phyloP scores from a whole-genome alignment of 2,329 filamentous ascomycete genomes.

The Sodiomyces alkalinus region DNA sequence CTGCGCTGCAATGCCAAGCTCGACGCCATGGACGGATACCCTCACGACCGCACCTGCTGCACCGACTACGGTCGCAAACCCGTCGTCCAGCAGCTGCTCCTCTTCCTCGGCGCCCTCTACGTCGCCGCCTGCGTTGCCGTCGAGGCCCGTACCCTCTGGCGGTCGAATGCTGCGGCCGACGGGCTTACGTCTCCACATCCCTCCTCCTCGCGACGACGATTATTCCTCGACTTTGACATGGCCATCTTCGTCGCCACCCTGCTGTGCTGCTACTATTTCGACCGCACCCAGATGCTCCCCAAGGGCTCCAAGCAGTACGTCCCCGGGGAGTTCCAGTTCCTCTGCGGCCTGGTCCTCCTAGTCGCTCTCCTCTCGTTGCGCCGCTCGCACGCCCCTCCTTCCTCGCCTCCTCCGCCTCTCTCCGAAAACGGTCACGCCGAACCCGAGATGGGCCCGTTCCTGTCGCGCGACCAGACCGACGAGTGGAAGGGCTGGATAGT shows the following conservation, averaged over 20 bases:
- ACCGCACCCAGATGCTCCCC: slow-evolving; percentile 13
- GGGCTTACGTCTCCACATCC: no score
- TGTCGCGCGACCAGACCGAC: slow-evolving; percentile 40
- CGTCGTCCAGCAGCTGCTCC: slow-evolving; percentile 9
- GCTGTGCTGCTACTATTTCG: slow-evolving; percentile 10
- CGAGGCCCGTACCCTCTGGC: slow-evolving; percentile 1
- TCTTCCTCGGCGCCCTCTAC: slow-evolving; percentile 4
- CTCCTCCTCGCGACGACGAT: no score
- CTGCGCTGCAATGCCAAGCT: slow-evolving; percentile 32
- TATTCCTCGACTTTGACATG: slow-evolving; percentile 11
- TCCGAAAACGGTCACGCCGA: slow-evolving; percentile 6
- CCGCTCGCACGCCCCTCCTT: background rate
- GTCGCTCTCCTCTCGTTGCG: slow-evolving; percentile 8
- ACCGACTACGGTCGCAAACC: slow-evolving; percentile 21
- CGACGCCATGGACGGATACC: slow-evolving; percentile 16
- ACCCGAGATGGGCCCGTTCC: slow-evolving; percentile 5
- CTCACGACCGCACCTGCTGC: slow-evolving; percentile 35
- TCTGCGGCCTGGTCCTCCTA: slow-evolving; percentile 6
- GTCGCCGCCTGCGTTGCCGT: slow-evolving; percentile 2
- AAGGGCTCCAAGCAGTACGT: slow-evolving; percentile 13
- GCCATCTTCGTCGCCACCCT: slow-evolving; percentile 12
- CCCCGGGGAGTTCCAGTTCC: slow-evolving; percentile 7
- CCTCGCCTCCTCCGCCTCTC: background rate
- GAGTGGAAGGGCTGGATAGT: slow-evolving; percentile 56
- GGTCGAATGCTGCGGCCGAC: no score